phyloP scores from a whole-genome alignment of 2,329 filamentous ascomycete species.

The Curvularia sp. region DNA sequence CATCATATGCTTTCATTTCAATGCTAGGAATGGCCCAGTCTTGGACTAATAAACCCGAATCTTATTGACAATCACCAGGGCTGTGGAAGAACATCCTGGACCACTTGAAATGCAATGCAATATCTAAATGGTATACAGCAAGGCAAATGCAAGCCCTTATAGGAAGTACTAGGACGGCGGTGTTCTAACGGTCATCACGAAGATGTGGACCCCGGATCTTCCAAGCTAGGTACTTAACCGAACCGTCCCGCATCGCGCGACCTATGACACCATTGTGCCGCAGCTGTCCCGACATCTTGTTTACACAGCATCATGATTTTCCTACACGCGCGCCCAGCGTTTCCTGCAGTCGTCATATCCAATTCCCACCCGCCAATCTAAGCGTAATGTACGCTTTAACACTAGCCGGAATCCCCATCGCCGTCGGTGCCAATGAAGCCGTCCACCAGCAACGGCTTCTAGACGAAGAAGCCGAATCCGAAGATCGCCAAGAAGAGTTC shows the following conservation, averaged over 20 bases:
- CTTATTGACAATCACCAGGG: no score
- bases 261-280: slow-evolving; percentile 38
- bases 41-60: no score
- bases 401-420: slow-evolving; percentile 55
- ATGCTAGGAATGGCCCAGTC: no score
- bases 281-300: slow-evolving; percentile 24
- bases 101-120: neutral
- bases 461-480: slow-evolving; percentile 57
- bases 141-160: neutral
- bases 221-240: slow-evolving; percentile 11
- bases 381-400: slow-evolving; percentile 40
- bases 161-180: neutral
- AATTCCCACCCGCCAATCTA: neutral
- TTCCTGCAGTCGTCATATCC: neutral
- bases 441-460: slow-evolving; percentile 57
- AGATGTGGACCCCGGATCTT: slow-evolving; percentile 4
- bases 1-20: no score
- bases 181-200: neutral
- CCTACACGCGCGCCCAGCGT: neutral
- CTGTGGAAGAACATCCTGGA: no score
- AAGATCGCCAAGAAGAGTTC: slow-evolving; percentile 59
- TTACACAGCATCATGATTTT: slow-evolving; percentile 15
- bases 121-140: neutral
- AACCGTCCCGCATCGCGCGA: slow-evolving; percentile 15
- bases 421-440: slow-evolving; percentile 59